These are phyloP conservation scores for Yarrowia hollandica DNA, from an alignment of 805 yeast genomes.

Conservation along the genomic window DNA sequence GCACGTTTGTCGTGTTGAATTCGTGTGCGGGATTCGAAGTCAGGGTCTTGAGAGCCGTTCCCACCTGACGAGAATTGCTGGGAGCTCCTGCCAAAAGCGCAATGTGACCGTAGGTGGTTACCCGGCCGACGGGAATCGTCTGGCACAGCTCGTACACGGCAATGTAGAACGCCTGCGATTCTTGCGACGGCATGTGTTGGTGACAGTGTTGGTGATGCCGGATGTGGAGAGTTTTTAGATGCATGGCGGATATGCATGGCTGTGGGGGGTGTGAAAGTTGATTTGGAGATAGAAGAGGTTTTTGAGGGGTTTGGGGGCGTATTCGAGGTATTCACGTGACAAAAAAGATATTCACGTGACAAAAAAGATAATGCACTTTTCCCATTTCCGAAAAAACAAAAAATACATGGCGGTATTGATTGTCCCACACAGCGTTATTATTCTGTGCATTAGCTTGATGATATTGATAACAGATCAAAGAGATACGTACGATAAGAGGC, in stretches of 20 bases:
- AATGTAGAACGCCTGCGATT: slow-evolving; percentile 56
- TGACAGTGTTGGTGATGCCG: neutral
- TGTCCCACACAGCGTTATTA: no score
- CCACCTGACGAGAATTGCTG: slow-evolving; percentile 70
- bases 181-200: slow-evolving; percentile 45
- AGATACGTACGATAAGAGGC: no score
- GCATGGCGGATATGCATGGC: no score
- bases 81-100: slow-evolving; percentile 66
- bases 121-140: slow-evolving; percentile 61
- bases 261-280: no score
- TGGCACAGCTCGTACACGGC: slow-evolving; percentile 58
- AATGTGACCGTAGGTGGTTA: slow-evolving; percentile 74
- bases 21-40: slow-evolving; percentile 35
- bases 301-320: no score
- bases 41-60: slow-evolving; percentile 62
- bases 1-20: slow-evolving; percentile 48
- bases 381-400: no score
- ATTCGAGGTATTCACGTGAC: no score
- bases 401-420: no score
- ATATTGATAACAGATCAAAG: no score
- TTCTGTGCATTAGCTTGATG: no score
- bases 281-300: neutral
- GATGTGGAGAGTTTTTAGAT: neutral
- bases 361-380: no score
- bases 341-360: no score